Evolutionary conservation across 306 rosid genomes (phyloP).

Genomic region (Lupinus albus): DNA sequence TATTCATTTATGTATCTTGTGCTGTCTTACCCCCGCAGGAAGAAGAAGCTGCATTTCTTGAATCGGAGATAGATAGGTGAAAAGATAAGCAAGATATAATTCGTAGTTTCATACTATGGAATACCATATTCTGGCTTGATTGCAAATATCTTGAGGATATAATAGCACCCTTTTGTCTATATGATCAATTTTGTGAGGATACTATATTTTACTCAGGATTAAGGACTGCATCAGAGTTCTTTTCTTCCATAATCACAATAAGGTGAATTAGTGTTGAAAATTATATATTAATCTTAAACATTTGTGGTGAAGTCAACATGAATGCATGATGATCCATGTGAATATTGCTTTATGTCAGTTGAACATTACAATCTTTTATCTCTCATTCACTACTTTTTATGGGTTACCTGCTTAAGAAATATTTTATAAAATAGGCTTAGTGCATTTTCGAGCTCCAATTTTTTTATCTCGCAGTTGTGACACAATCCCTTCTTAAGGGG

Average conservation of each 20-base stretch:
- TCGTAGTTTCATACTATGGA: constrained; percentile 7
- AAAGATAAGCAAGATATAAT: constrained; percentile 34
- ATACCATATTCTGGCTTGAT: constrained; percentile 18
- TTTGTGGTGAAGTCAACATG: neutral
- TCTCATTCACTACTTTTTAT: no score
- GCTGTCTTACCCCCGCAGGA: constrained; percentile 57
- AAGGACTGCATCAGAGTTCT: no score
- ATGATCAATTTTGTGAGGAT: constrained; percentile 47
- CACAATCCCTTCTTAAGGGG: no score
- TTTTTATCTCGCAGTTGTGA: no score
- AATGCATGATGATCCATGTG: neutral
- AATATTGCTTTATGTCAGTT: no score
- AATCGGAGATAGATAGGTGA: constrained; percentile 58
- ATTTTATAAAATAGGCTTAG: no score
- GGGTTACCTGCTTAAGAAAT: no score
- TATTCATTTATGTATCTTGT: constrained; percentile 8
- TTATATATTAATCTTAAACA: no score
- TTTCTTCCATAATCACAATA: no score
- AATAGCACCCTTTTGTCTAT: constrained; percentile 24
- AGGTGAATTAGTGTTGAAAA: no score
- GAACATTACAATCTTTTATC: no score
- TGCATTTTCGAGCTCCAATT: no score
- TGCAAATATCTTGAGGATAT: constrained; percentile 15
- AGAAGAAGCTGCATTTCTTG: constrained; percentile 88
- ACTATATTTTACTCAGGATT: neutral